A percentile compares a stretch with the other conserved stretches of the same genome.
These are phyloP conservation scores for Kickxella alabastrina DNA, from an alignment of 192 early-diverging fungal genomes.

Conservation along the genomic window DNA sequence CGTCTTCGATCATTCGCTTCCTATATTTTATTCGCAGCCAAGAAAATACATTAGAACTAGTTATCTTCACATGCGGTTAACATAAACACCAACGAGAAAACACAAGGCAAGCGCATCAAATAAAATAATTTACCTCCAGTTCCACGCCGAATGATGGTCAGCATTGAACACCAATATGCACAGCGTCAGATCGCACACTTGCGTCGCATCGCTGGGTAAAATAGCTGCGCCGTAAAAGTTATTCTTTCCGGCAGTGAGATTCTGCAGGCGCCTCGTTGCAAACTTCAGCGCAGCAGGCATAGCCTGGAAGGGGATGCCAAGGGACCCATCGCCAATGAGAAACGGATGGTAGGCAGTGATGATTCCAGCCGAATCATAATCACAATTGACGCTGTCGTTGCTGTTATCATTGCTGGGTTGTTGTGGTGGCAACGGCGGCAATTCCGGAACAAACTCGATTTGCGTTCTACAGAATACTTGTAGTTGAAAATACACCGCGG, in stretches of 20 bases:
- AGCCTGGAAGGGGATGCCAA: slow-evolving; percentile 20
- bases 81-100: no score
- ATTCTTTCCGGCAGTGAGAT: not conserved
- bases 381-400: not conserved
- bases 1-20: slow-evolving; percentile 13
- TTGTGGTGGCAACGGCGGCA: not conserved
- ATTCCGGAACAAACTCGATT: slow-evolving; percentile 14
- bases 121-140: slow-evolving; percentile 24
- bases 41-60: no score
- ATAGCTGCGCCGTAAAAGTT: not conserved
- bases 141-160: slow-evolving; percentile 45
- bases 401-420: no score
- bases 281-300: slow-evolving; percentile 13
- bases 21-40: no score
- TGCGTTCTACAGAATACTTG: slow-evolving; percentile 8
- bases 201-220: not conserved
- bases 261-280: slow-evolving; percentile 11
- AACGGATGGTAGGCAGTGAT: slow-evolving; percentile 13
- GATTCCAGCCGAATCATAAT: not conserved
- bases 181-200: slow-evolving; percentile 15
- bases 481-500: no score
- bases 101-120: not conserved
- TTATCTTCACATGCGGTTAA: no score
- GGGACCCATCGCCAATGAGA: slow-evolving; percentile 15
- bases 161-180: slow-evolving; percentile 39